Percentiles rank a stretch among this genome's conserved stretches.
phyloP scores from a whole-genome alignment of 352 stramenopile species.

The Phytophthora ramorum region DNA sequence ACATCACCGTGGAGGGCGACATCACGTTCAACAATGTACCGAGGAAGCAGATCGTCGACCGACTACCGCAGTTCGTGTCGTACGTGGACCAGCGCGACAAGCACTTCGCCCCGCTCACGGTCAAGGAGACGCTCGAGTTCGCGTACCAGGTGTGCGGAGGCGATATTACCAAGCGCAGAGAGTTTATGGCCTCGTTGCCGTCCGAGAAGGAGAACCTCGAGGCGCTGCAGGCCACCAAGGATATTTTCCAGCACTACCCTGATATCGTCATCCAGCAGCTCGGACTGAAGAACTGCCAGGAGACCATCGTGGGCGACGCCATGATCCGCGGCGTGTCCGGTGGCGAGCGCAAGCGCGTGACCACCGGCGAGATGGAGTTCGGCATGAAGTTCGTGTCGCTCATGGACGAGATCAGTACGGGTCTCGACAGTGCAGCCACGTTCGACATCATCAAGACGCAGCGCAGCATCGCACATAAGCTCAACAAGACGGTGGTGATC shows the following conservation, averaged over 20 bases:
- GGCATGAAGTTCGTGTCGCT: constrained; percentile 62
- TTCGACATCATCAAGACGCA: constrained; percentile 36
- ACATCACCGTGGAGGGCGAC: no score
- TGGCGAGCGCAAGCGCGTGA: constrained; percentile 61
- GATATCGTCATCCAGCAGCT: no score
- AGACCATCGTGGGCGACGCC: no score
- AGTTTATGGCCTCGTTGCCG: constrained; percentile 32
- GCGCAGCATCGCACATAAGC: constrained; percentile 19
- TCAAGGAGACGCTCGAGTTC: constrained; percentile 64
- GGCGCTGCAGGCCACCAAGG: constrained; percentile 16
- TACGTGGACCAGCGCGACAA: constrained; percentile 61
- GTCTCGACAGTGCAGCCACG: constrained; percentile 75
- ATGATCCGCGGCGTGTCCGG: no score
- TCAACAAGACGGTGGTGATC: constrained; percentile 51
- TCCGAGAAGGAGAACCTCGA: constrained; percentile 40
- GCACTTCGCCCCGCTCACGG: constrained; percentile 58
- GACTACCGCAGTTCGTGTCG: no score
- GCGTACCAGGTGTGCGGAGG: constrained; percentile 42
- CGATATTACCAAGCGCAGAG: constrained; percentile 26
- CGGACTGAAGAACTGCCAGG: no score
- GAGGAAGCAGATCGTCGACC: no score
- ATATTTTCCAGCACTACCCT: constrained; percentile 30
- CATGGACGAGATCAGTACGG: constrained; percentile 91
- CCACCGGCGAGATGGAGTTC: constrained; percentile 40
- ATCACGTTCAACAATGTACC: no score